Evolutionary conservation across 208 protist species (phyloP).

Genomic region (Acanthamoeba divionensis): DNA sequence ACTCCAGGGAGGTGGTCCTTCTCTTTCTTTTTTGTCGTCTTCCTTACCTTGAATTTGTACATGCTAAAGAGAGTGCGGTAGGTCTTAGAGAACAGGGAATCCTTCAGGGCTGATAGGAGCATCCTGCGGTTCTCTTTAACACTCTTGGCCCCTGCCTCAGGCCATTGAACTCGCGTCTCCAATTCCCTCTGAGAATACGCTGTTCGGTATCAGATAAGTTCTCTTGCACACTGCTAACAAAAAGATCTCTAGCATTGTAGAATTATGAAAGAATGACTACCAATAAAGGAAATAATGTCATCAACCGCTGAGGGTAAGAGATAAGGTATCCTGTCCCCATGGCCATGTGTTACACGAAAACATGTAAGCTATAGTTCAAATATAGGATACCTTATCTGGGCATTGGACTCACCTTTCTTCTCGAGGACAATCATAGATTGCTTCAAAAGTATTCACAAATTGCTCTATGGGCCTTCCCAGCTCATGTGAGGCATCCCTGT

Average conservation of each 20-base stretch:
- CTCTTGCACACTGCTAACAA: background rate
- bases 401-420: background rate
- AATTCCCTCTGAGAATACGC: background rate
- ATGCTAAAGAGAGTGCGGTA: background rate
- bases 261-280: background rate
- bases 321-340: no score
- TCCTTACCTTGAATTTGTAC: background rate
- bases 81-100: background rate
- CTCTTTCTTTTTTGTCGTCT: background rate
- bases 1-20: background rate
- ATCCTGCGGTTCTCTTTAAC: background rate
- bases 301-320: background rate
- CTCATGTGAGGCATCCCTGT: background rate
- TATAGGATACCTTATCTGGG: no score
- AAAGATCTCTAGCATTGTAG: background rate
- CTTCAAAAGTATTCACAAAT: constrained; percentile 19
- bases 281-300: background rate
- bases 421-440: background rate
- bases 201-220: background rate
- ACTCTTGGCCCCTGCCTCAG: background rate
- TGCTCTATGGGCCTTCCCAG: background rate
- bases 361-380: no score
- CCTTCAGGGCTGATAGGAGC: background rate
- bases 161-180: background rate
- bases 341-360: no score